phyloP scores from a whole-genome alignment of 495 filamentous ascomycete species.

The Umbilicaria muhlenbergii region DNA sequence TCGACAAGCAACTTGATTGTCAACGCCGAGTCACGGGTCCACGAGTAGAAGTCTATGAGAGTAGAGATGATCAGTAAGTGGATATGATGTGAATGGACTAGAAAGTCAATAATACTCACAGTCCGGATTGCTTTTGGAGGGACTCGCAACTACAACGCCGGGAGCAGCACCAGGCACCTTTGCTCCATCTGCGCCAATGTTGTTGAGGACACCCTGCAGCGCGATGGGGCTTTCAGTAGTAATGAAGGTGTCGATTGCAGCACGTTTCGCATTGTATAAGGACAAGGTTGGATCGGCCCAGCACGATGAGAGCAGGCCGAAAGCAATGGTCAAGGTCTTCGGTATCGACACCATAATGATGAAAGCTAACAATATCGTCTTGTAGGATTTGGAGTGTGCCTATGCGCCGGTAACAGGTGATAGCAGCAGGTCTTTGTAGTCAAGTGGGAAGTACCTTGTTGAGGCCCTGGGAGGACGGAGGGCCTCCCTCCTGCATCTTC shows the following conservation, averaged over 20 bases:
- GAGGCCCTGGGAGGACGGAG: too few species aligned
- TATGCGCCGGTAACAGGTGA: too few species aligned
- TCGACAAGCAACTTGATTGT: constrained; percentile 40
- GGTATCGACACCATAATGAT: too few species aligned
- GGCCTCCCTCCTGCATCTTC: too few species aligned
- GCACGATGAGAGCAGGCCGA: too few species aligned
- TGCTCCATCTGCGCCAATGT: constrained; percentile 37
- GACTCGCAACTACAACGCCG: constrained; percentile 40
- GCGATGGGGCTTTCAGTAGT: constrained; percentile 34
- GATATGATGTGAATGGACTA: not conserved
- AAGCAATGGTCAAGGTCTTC: too few species aligned
- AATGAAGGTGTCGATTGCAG: constrained; percentile 34
- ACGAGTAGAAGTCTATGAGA: constrained; percentile 38
- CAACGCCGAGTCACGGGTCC: constrained; percentile 43
- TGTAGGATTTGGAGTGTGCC: too few species aligned
- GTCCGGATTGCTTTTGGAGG: constrained; percentile 35
- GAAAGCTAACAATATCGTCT: too few species aligned
- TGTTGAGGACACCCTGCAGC: constrained; percentile 37
- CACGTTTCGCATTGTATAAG: constrained; percentile 4
- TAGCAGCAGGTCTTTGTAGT: too few species aligned
- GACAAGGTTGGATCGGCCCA: too few species aligned
- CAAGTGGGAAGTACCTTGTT: too few species aligned
- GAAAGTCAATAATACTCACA: constrained; percentile 24
- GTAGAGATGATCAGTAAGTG: not conserved
- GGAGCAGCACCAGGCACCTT: constrained; percentile 27